These are phyloP conservation scores for Phaeophleospora eucalypticola DNA, from an alignment of 2,329 filamentous ascomycete species.

Conservation along the genomic window DNA sequence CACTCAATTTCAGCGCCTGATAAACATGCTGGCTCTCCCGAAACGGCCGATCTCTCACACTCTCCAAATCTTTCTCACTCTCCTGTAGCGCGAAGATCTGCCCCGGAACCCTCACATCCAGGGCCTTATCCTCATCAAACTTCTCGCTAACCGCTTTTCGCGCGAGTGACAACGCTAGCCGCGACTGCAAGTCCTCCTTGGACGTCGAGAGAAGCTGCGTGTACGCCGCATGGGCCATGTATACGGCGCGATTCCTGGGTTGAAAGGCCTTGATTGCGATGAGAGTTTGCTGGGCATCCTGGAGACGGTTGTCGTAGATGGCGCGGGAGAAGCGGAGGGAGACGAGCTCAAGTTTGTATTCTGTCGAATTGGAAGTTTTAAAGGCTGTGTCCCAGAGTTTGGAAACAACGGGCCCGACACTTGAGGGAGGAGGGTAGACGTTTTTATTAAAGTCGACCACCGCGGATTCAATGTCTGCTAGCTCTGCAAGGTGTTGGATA, in stretches of 20 bases:
- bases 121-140: slow-evolving; percentile 27
- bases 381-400: slow-evolving; percentile 33
- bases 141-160: slow-evolving; percentile 31
- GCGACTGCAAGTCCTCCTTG: slow-evolving; percentile 28
- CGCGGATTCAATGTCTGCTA: slow-evolving; percentile 29
- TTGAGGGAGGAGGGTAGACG: slow-evolving; percentile 24
- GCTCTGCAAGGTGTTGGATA: slow-evolving; percentile 25
- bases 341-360: slow-evolving; percentile 26
- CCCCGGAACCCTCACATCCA: slow-evolving; percentile 32
- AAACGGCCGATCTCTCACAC: slow-evolving; percentile 20
- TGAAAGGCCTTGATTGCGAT: slow-evolving; percentile 32
- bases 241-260: slow-evolving; percentile 29
- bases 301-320: slow-evolving; percentile 27
- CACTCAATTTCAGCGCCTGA: slow-evolving; percentile 21
- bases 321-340: slow-evolving; percentile 29
- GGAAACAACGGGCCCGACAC: slow-evolving; percentile 27
- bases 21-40: slow-evolving; percentile 31
- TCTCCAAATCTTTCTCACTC: slow-evolving; percentile 25
- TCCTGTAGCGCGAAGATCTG: slow-evolving; percentile 32
- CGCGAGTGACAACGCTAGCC: slow-evolving; percentile 29
- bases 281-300: slow-evolving; percentile 33
- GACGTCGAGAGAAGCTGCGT: slow-evolving; percentile 29
- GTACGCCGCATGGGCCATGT: slow-evolving; percentile 34
- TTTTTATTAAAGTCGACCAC: slow-evolving; percentile 23
- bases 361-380: slow-evolving; percentile 20